These are phyloP conservation scores for Mucor piriformis DNA, from an alignment of 371 early-diverging fungal genomes.

Conservation along the genomic window DNA sequence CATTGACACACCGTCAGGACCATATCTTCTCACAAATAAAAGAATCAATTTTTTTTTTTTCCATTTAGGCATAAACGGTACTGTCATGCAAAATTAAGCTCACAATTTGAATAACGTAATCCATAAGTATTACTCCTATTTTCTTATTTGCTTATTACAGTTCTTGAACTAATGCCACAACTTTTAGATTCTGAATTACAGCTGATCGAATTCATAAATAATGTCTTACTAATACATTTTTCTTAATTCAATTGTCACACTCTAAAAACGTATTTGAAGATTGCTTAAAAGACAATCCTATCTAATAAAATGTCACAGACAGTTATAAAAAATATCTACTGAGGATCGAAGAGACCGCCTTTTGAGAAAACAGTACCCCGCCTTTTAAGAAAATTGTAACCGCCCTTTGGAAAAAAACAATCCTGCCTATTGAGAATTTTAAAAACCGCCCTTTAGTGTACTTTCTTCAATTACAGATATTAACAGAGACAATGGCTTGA, in stretches of 20 bases:
- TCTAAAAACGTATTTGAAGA: conserved; percentile 3
- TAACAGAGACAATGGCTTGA: no score
- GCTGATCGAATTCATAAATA: conserved; percentile 10
- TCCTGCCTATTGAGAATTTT: no score
- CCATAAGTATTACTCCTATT: conserved; percentile 13
- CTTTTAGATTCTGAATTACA: conserved; percentile 14
- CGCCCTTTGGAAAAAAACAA: no score
- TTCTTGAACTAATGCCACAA: neutral
- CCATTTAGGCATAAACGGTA: conserved; percentile 13
- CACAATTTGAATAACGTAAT: conserved; percentile 12
- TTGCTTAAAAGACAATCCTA: conserved; percentile 4
- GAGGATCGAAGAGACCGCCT: no score
- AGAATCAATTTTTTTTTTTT: conserved; percentile 14
- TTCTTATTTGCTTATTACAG: conserved; percentile 10
- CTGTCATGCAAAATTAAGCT: conserved; percentile 10
- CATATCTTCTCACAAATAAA: conserved; percentile 13
- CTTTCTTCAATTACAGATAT: no score
- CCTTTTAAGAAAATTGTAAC: no score
- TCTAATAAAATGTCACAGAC: neutral
- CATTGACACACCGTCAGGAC: conserved; percentile 13
- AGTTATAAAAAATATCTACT: no score
- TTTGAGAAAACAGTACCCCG: no score
- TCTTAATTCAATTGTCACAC: no score
- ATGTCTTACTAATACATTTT: conserved; percentile 9
- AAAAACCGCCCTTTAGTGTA: no score